Conservation (phyloP, 2,329 filamentous ascomycete genomes). For the Septoria linicola region DNA sequence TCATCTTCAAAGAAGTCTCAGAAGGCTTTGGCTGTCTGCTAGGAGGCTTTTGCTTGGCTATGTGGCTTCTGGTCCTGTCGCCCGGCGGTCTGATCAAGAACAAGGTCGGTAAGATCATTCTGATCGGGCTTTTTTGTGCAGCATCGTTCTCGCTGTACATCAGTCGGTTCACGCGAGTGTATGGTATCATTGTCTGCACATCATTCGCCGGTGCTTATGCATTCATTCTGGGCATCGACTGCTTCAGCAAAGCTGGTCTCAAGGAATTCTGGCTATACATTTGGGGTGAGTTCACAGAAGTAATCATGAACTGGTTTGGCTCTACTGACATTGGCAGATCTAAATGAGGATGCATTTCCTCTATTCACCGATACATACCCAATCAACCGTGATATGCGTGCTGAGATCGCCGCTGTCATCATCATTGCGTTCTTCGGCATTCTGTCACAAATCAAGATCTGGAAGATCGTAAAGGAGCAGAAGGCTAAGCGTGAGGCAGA, state of each 20-base stretch:
- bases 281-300: constrained; percentile 59
- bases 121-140: constrained; percentile 72
- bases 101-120: constrained; percentile 63
- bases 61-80: constrained; percentile 84
- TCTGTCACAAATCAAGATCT: constrained; percentile 80
- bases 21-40: constrained; percentile 83
- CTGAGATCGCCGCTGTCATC: constrained; percentile 76
- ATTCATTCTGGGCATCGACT: constrained; percentile 81
- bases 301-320: not conserved
- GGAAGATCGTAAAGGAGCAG: constrained; percentile 69
- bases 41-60: constrained; percentile 79
- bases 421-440: constrained; percentile 73
- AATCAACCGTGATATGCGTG: constrained; percentile 78
- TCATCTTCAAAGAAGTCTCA: constrained; percentile 80
- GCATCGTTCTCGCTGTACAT: constrained; percentile 73
- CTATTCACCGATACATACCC: constrained; percentile 75
- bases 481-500: constrained; percentile 48
- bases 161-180: constrained; percentile 72
- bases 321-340: constrained; percentile 41
- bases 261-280: constrained; percentile 97
- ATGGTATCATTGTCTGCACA: constrained; percentile 72
- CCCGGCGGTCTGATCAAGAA: constrained; percentile 70
- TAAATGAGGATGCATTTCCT: constrained; percentile 80
- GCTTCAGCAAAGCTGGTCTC: constrained; percentile 81
- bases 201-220: constrained; percentile 80